Evolutionary conservation across 495 filamentous ascomycete genomes (phyloP), one percentile per base, ranked within the genome.

Genomic region (Penicillium steckii): DNA sequence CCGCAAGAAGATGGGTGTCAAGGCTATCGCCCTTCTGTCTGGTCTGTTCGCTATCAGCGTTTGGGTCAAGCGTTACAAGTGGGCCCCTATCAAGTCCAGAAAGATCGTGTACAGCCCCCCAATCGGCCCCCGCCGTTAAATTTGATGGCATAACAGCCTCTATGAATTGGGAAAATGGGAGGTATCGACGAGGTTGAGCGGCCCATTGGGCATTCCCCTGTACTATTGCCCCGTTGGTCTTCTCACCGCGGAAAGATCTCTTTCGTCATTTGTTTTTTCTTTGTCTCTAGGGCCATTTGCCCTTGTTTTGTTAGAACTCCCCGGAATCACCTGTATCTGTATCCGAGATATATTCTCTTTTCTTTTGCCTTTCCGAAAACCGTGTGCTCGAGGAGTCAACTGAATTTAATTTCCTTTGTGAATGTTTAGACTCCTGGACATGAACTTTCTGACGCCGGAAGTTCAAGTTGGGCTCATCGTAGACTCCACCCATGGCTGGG

Each of bases 21-120:
- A 97, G 84, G 87, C 91, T 29, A 59, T 99, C 55, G 80, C 85
- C 38, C 79, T 96, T 46, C 84, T 86, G 12, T 76, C 85, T 42
- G 85, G 87, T 55, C 78, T 99, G 45, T 85, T 88, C 54, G 93
- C 89, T 33, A 56, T 97, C 57, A 92, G 87, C 71, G 84, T 99
- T 57, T 99, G 93, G 92, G 86, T 99, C 57, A 99, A 99, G 90
- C 85, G 83, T 73, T 97, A 99, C 84, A 97, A 97, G 82, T 99
- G 94, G 94, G 73, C 89, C 29, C 85, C 88, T 50, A 75, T 99
- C 74, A 99, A 99, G 86, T 86, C 92, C 50, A 84, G 94, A 61
- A 95, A 96, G 81, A 72, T 99, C 61, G 82, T 89, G 60, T 93
- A 93, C 78, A 86, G 86, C 71, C 87, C 89, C 33, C 89, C 89